Evolutionary conservation across 2,329 filamentous ascomycete species (phyloP).

Genomic region (Phyllosticta ampelicida): DNA sequence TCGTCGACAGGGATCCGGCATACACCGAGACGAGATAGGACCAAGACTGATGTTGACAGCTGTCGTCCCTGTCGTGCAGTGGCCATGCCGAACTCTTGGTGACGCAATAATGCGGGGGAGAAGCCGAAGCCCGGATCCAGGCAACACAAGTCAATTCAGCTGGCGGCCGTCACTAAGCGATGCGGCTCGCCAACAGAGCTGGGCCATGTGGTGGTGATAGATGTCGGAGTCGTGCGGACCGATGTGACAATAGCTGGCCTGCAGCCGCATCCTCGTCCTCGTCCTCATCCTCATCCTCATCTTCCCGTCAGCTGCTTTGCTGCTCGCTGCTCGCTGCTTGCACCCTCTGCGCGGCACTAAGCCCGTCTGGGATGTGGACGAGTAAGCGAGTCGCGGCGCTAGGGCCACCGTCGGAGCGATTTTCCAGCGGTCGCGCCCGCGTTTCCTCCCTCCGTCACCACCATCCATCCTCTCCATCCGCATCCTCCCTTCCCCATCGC

Average conservation of each 20-base stretch:
- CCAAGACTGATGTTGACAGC: not conserved
- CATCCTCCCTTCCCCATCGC: not conserved
- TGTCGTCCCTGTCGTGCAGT: not conserved
- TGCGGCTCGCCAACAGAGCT: not conserved
- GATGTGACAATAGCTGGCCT: not conserved
- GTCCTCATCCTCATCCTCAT: not conserved
- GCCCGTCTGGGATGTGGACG: too few species aligned
- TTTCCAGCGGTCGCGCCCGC: not conserved
- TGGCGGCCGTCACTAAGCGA: not conserved
- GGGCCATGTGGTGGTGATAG: not conserved
- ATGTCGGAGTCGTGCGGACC: not conserved
- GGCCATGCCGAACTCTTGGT: not conserved
- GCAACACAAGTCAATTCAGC: not conserved
- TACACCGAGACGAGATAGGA: not conserved
- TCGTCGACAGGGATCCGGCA: not conserved
- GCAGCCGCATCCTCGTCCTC: not conserved
- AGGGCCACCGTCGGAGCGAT: too few species aligned
- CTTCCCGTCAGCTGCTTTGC: not conserved
- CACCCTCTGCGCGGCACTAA: too few species aligned
- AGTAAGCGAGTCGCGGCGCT: too few species aligned
- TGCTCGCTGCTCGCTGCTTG: too few species aligned
- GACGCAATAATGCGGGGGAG: not conserved
- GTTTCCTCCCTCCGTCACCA: conserved; percentile 1
- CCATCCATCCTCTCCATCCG: not conserved
- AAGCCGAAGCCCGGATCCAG: not conserved